Conservation (phyloP, 73 alveolate genomes). For the Symbiodinium pilosum region DNA sequence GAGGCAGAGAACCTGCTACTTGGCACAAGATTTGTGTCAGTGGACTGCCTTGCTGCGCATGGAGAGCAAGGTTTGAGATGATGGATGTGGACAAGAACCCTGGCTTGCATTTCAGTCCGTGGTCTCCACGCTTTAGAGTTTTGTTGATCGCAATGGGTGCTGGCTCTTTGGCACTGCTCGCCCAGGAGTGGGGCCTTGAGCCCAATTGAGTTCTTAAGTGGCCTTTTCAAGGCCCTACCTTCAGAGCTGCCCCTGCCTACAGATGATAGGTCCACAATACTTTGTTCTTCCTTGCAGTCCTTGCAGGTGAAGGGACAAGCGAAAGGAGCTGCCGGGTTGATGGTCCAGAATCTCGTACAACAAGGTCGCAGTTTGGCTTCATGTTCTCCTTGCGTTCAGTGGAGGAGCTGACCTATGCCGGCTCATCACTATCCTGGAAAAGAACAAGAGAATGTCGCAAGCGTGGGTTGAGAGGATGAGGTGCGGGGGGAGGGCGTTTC, state of each 20-base stretch:
- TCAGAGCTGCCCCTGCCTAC: too few relatives aligned
- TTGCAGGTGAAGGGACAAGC: conserved; percentile 79
- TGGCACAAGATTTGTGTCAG: not conserved
- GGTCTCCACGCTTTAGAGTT: not conserved
- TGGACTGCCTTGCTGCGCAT: too few relatives aligned
- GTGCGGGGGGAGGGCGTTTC: too few relatives aligned
- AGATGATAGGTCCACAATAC: too few relatives aligned
- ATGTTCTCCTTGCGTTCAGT: not conserved
- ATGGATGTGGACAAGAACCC: conserved; percentile 75
- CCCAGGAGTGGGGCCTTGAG: conserved; percentile 82
- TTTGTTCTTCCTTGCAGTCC: too few relatives aligned
- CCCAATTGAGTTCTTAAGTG: conserved; percentile 85
- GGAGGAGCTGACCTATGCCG: conserved; percentile 85
- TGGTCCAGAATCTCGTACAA: not conserved
- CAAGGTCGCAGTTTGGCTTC: not conserved
- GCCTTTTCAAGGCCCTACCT: conserved; percentile 62
- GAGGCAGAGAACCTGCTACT: conserved; percentile 74
- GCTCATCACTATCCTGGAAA: conserved; percentile 56
- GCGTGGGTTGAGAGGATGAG: conserved; percentile 61
- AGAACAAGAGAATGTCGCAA: conserved; percentile 58
- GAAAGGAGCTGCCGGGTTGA: conserved; percentile 16
- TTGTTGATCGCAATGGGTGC: not conserved
- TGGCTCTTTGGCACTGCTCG: not conserved
- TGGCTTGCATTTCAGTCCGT: not conserved
- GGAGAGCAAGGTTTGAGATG: conserved; percentile 53